Conservation (phyloP, 1,139 yeast species). For the Saccharomyces pastorianus region DNA sequence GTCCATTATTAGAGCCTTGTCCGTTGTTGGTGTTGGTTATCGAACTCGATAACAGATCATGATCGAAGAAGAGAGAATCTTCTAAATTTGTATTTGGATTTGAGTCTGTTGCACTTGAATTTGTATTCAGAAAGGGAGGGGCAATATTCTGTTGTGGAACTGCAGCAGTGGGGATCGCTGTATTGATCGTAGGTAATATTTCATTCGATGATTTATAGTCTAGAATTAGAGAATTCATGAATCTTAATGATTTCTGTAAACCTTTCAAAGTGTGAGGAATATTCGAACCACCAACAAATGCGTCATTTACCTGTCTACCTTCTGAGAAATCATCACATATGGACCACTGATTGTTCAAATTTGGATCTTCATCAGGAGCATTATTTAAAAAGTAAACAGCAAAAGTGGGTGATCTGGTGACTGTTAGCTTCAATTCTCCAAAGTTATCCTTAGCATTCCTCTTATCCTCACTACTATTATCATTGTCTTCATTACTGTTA, state of each 20-base stretch:
- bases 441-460: conserved; percentile 23
- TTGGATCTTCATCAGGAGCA: conserved; percentile 14
- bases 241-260: conserved; percentile 42
- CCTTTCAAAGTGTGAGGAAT: conserved; percentile 44
- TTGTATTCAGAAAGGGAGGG: background rate
- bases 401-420: conserved; percentile 60
- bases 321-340: conserved; percentile 78
- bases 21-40: background rate
- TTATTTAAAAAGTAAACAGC: conserved; percentile 55
- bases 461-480: conserved; percentile 8
- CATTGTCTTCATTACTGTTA: conserved; percentile 3
- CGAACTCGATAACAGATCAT: background rate
- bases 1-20: background rate
- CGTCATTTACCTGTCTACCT: conserved; percentile 68
- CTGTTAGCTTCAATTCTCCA: conserved; percentile 45
- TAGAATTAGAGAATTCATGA: conserved; percentile 46
- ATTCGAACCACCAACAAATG: conserved; percentile 46
- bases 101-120: background rate
- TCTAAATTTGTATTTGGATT: background rate
- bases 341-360: conserved; percentile 58
- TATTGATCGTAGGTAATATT: conserved; percentile 12
- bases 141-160: background rate
- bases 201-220: conserved; percentile 36
- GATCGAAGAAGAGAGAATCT: background rate
- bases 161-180: conserved; percentile 5